Conservation (phyloP, 805 yeast genomes). For the Candida cerambycidarum region DNA sequence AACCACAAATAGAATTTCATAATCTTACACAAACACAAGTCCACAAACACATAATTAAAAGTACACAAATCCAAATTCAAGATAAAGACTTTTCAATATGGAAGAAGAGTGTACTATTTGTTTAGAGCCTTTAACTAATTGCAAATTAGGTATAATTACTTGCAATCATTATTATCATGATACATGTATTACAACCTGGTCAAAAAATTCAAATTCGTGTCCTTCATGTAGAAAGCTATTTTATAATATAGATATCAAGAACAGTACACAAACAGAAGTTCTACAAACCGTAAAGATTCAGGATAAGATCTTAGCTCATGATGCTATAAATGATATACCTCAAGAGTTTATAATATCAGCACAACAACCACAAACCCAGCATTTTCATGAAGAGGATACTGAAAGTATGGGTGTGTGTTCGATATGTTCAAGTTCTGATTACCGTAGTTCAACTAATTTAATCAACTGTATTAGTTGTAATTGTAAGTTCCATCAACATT, state of each 20-base stretch:
- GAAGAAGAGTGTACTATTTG: constrained; percentile 59
- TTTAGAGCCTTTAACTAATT: constrained; percentile 33
- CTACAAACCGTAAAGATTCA: constrained; percentile 19
- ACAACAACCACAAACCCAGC: not conserved
- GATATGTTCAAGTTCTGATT: constrained; percentile 36
- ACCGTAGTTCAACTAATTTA: constrained; percentile 21
- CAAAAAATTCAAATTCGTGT: constrained; percentile 54
- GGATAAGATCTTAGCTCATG: constrained; percentile 33
- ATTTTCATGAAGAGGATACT: not conserved
- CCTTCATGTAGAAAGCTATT: constrained; percentile 59
- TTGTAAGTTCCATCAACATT: constrained; percentile 38
- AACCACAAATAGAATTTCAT: not conserved
- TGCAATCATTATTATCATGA: constrained; percentile 61
- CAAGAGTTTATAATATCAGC: constrained; percentile 31
- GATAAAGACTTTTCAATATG: not conserved
- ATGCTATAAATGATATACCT: constrained; percentile 40
- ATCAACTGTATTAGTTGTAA: constrained; percentile 35
- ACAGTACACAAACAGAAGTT: constrained; percentile 1
- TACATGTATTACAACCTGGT: constrained; percentile 58
- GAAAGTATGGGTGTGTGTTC: constrained; percentile 13
- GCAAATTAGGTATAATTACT: constrained; percentile 24
- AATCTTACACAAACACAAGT: not conserved
- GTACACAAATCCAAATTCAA: not conserved
- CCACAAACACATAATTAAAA: not conserved
- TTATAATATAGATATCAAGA: constrained; percentile 29